A percentile compares a stretch with the other conserved stretches of the same genome.
Conservation (phyloP, 176 grass and related monocot species). For the Phragmites australis region DNA sequence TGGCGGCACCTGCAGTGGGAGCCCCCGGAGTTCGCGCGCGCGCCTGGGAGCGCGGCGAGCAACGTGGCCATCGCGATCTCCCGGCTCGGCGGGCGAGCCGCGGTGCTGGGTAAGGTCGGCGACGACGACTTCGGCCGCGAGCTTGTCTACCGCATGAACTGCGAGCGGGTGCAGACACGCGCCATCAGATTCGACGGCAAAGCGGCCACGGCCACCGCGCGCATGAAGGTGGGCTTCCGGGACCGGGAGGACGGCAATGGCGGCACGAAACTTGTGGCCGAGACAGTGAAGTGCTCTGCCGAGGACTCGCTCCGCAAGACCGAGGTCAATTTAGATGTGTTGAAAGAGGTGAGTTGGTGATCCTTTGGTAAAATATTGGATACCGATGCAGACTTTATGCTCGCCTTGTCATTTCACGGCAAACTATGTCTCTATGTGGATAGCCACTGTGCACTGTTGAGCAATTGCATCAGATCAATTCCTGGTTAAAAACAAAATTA, state of each 20-base stretch:
- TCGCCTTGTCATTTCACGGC: conserved; percentile 11
- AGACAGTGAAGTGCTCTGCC: conserved; percentile 63
- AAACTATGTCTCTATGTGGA: neutral
- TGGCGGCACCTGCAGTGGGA: conserved; percentile 85
- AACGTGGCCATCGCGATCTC: conserved; percentile 77
- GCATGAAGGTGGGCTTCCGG: conserved; percentile 70
- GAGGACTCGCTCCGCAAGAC: conserved; percentile 67
- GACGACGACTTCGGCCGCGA: conserved; percentile 80
- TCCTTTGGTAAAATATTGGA: conserved; percentile 24
- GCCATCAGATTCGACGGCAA: conserved; percentile 51
- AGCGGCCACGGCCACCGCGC: conserved; percentile 59
- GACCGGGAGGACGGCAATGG: conserved; percentile 39
- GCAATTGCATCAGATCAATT: neutral
- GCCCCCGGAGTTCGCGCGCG: conserved; percentile 80
- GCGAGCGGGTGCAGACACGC: conserved; percentile 76
- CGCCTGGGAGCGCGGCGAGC: conserved; percentile 67
- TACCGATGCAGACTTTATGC: conserved; percentile 13
- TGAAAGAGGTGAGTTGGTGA: conserved; percentile 69
- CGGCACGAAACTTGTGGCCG: conserved; percentile 62
- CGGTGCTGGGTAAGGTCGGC: conserved; percentile 83
- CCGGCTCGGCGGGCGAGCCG: conserved; percentile 69
- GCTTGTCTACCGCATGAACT: conserved; percentile 71
- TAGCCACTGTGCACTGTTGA: neutral
- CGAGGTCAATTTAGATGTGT: conserved; percentile 66
- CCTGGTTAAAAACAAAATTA: neutral